These are phyloP conservation scores for Irpex sp. DNA, from an alignment of 1,284 basidiomycete species.

Conservation along the genomic window DNA sequence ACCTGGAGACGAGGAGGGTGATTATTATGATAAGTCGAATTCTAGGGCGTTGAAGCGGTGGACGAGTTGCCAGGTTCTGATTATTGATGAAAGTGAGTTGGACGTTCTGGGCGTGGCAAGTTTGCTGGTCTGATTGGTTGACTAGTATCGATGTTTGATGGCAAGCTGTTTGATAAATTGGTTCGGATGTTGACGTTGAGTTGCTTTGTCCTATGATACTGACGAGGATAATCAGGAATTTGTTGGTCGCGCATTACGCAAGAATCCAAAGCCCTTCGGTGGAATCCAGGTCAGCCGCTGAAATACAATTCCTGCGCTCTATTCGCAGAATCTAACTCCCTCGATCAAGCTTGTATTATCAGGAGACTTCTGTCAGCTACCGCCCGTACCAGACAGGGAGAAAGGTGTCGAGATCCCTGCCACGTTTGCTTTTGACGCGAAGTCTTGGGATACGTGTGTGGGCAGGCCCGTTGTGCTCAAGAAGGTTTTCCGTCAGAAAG, in stretches of 20 bases:
- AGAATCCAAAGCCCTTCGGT: constrained; percentile 55
- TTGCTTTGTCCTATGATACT: not conserved
- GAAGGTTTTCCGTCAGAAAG: constrained; percentile 40
- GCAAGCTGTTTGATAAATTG: constrained; percentile 61
- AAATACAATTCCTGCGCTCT: not conserved
- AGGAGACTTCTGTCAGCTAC: constrained; percentile 79
- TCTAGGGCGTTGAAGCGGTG: constrained; percentile 36
- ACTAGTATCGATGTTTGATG: constrained; percentile 57
- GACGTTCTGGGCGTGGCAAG: not conserved
- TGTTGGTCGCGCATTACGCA: constrained; percentile 47
- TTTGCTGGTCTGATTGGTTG: not conserved
- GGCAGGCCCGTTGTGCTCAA: constrained; percentile 31
- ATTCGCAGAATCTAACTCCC: not conserved
- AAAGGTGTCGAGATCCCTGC: constrained; percentile 26
- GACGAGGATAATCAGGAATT: constrained; percentile 27
- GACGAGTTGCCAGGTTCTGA: constrained; percentile 45
- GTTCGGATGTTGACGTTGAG: constrained; percentile 24
- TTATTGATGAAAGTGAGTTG: constrained; percentile 68
- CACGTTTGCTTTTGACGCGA: constrained; percentile 64
- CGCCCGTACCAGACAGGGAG: constrained; percentile 54
- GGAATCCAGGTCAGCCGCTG: constrained; percentile 55
- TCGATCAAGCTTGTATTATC: constrained; percentile 56
- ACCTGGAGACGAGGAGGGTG: constrained; percentile 6
- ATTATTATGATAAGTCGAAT: constrained; percentile 5
- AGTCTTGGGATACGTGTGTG: constrained; percentile 49